These are phyloP conservation scores for Neurospora sublineolata DNA, from an alignment of 495 filamentous ascomycete species.

Conservation along the genomic window DNA sequence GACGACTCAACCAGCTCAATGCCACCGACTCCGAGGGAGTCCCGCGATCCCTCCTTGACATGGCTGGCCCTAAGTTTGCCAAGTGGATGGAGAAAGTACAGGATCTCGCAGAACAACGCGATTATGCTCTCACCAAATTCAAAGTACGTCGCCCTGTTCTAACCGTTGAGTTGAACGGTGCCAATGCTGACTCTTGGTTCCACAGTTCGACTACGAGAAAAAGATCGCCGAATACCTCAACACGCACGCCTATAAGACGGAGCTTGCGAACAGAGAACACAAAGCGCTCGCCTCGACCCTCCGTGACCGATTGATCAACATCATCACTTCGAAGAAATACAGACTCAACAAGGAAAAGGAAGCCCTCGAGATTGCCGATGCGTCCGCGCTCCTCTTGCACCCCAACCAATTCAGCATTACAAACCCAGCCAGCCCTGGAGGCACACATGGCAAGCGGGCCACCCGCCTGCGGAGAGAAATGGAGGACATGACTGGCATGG, in stretches of 20 bases:
- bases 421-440: slow-evolving; percentile 69
- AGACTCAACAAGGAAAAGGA: slow-evolving; percentile 83
- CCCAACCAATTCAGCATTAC: slow-evolving; percentile 85
- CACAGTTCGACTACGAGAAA: slow-evolving; percentile 43
- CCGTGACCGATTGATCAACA: slow-evolving; percentile 72
- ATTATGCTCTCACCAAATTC: slow-evolving; percentile 62
- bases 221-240: slow-evolving; percentile 40
- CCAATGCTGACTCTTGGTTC: slow-evolving; percentile 8
- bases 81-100: slow-evolving; percentile 78
- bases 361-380: slow-evolving; percentile 72
- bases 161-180: no score
- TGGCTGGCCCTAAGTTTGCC: slow-evolving; percentile 70
- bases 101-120: slow-evolving; percentile 69
- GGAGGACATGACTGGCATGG: slow-evolving; percentile 59
- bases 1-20: slow-evolving; percentile 49
- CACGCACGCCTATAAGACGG: slow-evolving; percentile 48
- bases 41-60: slow-evolving; percentile 39
- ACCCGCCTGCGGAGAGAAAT: slow-evolving; percentile 71
- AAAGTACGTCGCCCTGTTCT: slow-evolving; percentile 46
- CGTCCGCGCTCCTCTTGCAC: slow-evolving; percentile 76
- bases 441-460: slow-evolving; percentile 67
- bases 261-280: slow-evolving; percentile 75
- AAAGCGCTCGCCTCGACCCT: slow-evolving; percentile 63
- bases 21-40: slow-evolving; percentile 35
- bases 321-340: slow-evolving; percentile 60